Base-by-base conservation (phyloP, 2,329 filamentous ascomycete genomes). In the Fusarium pseudocircinatum region DNA sequence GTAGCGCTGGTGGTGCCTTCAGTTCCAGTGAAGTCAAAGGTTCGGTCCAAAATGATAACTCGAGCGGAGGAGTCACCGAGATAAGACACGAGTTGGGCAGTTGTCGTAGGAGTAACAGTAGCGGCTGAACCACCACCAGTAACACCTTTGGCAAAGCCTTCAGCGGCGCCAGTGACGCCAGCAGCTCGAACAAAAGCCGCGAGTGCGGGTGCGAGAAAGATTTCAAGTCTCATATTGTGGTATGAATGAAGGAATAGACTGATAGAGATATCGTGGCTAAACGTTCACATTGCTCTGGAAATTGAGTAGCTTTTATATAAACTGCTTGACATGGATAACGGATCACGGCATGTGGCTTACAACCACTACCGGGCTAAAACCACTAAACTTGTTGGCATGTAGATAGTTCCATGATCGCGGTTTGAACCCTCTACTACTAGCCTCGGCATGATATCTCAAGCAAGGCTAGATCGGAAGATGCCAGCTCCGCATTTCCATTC, bases 111-210 rank as follows among this genome's bases (percentile, higher is more conserved):
- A 73, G 88, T 87, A 15, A 87, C 87, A 43, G 87, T 79, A n/a
- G 84, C 81, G 20, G 87, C 89, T 57, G 88, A 89, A 75, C 90
- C 90, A 49, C 90, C 90, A 20, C 90, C 90, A 22, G 90, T 92
- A 24, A 88, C 87, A 34, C 88, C 88, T 63, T 81, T 80, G 53
- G 84, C 83, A 71, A 85, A 85, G 24, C 84, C 84, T 66, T 85
- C 80, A 9, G 84, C 50, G 3, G 50, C 34, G 20, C 36, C 52
- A n/a, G 40, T 56, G 0, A 56, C 52, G 7, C 52, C 42, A 37
- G 56, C 56, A 15, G 42, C 43, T 8, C 30, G 56, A 28, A 37
- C 56, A n/a, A 59, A 49, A 14, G 56, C 56, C 40, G 42, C 42
- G 15, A 59, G 3, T 2, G 24, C 56, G 42, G 56, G 32, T 12